Percentiles rank a stretch among this genome's conserved stretches.
Evolutionary conservation across 2,329 filamentous ascomycete genomes (phyloP).

Genomic region (Cytospora mali): DNA sequence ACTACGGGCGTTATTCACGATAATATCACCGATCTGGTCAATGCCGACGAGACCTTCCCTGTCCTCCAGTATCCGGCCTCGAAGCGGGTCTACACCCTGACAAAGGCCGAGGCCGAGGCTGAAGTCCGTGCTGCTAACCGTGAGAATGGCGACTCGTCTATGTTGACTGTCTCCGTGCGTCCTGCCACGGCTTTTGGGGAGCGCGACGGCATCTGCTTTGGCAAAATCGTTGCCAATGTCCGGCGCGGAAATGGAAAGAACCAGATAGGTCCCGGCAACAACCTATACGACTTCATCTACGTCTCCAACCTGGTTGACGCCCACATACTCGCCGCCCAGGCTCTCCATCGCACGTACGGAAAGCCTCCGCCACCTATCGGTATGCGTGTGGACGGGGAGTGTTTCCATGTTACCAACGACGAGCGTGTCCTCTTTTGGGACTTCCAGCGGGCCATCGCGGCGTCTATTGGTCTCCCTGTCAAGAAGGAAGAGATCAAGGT

Average conservation of each 20-base stretch:
- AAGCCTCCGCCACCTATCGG: conserved; percentile 28
- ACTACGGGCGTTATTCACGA: conserved; percentile 32
- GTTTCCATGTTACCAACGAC: conserved; percentile 40
- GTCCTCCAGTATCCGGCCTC: conserved; percentile 31
- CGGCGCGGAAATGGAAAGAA: conserved; percentile 28
- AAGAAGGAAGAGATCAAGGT: conserved; percentile 31
- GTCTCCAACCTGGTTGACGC: conserved; percentile 34
- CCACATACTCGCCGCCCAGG: conserved; percentile 36
- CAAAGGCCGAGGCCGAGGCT: conserved; percentile 31
- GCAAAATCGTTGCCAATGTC: conserved; percentile 30
- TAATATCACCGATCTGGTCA: conserved; percentile 26
- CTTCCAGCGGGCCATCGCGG: conserved; percentile 35
- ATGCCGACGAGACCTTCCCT: conserved; percentile 30
- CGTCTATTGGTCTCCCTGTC: conserved; percentile 32
- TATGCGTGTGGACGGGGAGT: conserved; percentile 37
- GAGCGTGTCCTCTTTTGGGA: conserved; percentile 39
- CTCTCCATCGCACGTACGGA: conserved; percentile 32
- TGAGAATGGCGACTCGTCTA: conserved; percentile 21
- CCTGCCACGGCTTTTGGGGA: conserved; percentile 29
- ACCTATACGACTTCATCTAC: conserved; percentile 37
- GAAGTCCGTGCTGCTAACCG: conserved; percentile 30
- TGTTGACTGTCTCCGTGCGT: conserved; percentile 30
- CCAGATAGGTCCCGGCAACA: conserved; percentile 35
- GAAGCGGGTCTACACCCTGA: conserved; percentile 32
- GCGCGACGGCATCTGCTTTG: conserved; percentile 29